Percentiles rank a stretch among this genome's conserved stretches.
Evolutionary conservation across 2,329 filamentous ascomycete species (phyloP).

Genomic region (Aspergillus neoniger): DNA sequence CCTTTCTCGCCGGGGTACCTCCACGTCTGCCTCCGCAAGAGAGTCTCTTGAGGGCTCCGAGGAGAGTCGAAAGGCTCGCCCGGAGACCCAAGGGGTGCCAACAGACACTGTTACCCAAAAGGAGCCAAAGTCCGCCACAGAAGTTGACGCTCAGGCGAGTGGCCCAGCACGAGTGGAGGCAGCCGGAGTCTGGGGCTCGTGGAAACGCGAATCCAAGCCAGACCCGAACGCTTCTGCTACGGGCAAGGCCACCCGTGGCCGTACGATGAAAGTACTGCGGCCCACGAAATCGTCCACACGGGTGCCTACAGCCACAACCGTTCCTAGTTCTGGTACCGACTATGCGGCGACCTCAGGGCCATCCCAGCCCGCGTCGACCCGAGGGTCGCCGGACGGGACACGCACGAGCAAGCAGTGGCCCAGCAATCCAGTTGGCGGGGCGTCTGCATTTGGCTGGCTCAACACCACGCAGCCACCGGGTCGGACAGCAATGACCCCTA

Average conservation of each 20-base stretch:
- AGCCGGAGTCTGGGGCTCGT: constrained; percentile 69
- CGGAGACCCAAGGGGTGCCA: constrained; percentile 4
- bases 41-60: constrained; percentile 28
- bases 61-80: constrained; percentile 23
- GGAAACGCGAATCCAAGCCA: constrained; percentile 56
- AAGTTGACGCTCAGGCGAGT: constrained; percentile 32
- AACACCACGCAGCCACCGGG: constrained; percentile 50
- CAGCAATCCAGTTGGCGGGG: constrained; percentile 85
- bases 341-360: constrained; percentile 11
- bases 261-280: constrained; percentile 87
- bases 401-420: constrained; percentile 55
- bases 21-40: constrained; percentile 28
- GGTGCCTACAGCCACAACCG: constrained; percentile 28
- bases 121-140: constrained; percentile 28
- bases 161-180: constrained; percentile 37
- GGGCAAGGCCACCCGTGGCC: constrained; percentile 62
- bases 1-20: constrained; percentile 27
- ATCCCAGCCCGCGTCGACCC: constrained; percentile 21
- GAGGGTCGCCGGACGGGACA: constrained; percentile 30
- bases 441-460: constrained; percentile 92
- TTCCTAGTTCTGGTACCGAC: constrained; percentile 19
- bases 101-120: constrained; percentile 20
- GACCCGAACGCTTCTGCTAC: constrained; percentile 49
- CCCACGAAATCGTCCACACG: constrained; percentile 64
- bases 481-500: constrained; percentile 20